Conservation (phyloP, 768 basidiomycete genomes). For the Termitomyces sp. region DNA sequence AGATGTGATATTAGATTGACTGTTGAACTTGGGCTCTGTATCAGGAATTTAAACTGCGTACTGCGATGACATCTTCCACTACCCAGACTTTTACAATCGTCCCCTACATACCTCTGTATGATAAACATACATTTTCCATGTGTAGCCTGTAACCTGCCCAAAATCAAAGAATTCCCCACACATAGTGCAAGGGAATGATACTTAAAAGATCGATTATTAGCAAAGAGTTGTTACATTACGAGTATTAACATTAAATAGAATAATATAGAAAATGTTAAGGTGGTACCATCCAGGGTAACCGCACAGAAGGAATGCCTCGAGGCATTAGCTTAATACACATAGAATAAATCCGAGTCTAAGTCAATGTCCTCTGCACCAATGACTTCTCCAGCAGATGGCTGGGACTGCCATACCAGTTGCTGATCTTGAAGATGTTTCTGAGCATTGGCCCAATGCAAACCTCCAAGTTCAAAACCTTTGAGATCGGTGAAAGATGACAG, state of each 20-base stretch:
- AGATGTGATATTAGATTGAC: too few relatives aligned
- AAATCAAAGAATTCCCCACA: not conserved
- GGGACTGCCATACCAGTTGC: slow-evolving; percentile 49
- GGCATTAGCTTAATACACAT: slow-evolving; percentile 22
- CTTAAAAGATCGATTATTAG: not conserved
- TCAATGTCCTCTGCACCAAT: slow-evolving; percentile 24
- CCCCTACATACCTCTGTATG: too few relatives aligned
- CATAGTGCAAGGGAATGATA: not conserved
- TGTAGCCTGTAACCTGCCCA: not conserved
- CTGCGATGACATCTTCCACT: too few relatives aligned
- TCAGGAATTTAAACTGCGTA: too few relatives aligned
- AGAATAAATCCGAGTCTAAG: slow-evolving; percentile 27
- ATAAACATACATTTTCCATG: too few relatives aligned
- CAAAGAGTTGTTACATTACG: not conserved
- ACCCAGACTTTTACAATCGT: too few relatives aligned
- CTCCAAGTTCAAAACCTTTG: slow-evolving; percentile 65
- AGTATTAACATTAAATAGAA: not conserved
- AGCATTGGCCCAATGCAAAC: slow-evolving; percentile 70
- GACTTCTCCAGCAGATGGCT: slow-evolving; percentile 30
- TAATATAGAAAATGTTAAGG: not conserved
- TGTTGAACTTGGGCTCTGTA: too few relatives aligned
- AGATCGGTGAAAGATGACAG: slow-evolving; percentile 59
- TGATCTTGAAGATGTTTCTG: slow-evolving; percentile 34
- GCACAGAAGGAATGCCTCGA: not conserved
- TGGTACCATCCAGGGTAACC: not conserved